Evolutionary conservation across 2,329 filamentous ascomycete genomes (phyloP), one percentile per base, ranked within the genome.

Genomic region (Cercospora sp.): DNA sequence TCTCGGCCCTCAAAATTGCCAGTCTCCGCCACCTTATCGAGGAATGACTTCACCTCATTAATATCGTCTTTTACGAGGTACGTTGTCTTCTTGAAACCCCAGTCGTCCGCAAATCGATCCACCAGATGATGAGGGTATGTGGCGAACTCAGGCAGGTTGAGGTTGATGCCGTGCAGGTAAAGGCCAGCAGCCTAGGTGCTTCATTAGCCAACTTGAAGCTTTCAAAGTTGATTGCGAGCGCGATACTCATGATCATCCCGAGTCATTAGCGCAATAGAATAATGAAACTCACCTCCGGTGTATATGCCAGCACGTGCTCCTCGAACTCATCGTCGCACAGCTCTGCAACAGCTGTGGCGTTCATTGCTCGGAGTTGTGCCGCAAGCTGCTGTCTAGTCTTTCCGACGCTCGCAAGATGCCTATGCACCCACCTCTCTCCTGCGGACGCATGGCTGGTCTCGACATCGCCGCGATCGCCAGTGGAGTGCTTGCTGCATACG

Each of bases 401-500:
- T 37, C 94, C 93, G 21, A 97, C 83, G 1, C 86, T 85, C 43
- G 86, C 85, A 45, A 99, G 86, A 80, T 99, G 95, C 71, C 84
- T 86, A 78, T 95, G 90, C 0, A 97, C 85, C 85, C 92, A 94
- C 67, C 81, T 81, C 83, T 97, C 94, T 57, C 94, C 95, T 3
- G 89, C 93, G 67, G 86, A 85, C 3, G 95, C 92, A 82, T 99
- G 95, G 80, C 92, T 97, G 66, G 91, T 72, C 32, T 89, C 85
- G 5, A 84, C 81, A 77, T 96, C 92, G 24, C 80, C 81, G n/a
- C 94, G 87, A 26, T 88, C 84, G 6, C 95, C 95, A 0, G 94
- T 98, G 0, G 95, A 98, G 79, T 99, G 95, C 78, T 99, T 99
- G 85, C 94, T 98, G 86, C 94, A 98, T n/a, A 99, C 94, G 7